Base-by-base conservation (phyloP, 768 basidiomycete genomes). In the Xerocomellus dryophilus region DNA sequence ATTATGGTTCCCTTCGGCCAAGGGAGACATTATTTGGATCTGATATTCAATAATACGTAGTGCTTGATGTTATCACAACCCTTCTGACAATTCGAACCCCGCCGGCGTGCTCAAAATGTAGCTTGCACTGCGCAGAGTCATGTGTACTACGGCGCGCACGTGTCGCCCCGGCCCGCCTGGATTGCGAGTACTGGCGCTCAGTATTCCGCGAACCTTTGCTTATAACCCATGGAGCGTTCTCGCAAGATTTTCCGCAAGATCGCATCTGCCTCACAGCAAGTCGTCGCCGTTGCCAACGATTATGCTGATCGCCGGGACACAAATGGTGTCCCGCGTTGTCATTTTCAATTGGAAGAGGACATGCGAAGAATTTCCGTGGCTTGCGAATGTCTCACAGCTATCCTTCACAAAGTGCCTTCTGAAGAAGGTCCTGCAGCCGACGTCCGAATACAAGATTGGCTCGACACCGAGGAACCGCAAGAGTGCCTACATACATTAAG, bases 301-400 rank as follows among this genome's bases (percentile, higher is more conserved):
- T 43, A 44, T 12, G 42, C 56, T 14, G 36, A 56, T 21, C 46
- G 36, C 15, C 3, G 34, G n/a, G 53, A 56, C 5, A 29, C 17
- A 9, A 20, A 43, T 20, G 9, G 21, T 6, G 34, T 54, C 5
- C 3, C 20, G 3, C 44, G 17, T 9, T 40, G 31, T 42, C 52
- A 56, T 32, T 47, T 55, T 35, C 53, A 38, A 41, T 15, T 56
- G 18, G 53, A 56, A 29, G 32, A 32, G 4, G 55, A 48, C 5
- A 56, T 56, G 53, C 44, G 23, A 34, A 56, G 15, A 15, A 43
- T 55, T 14, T 47, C 27, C 21, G 55, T 56, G 14, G 53, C 53
- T 31, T 56, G 46, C 53, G 29, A 43, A 12, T 39, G 29, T 31
- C 40, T 56, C 5, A 36, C 11, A 6, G 4, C 3, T 25, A 14